Evolutionary conservation across 106 monocot genomes (phyloP).

Genomic region (Xerophyta viscosa): DNA sequence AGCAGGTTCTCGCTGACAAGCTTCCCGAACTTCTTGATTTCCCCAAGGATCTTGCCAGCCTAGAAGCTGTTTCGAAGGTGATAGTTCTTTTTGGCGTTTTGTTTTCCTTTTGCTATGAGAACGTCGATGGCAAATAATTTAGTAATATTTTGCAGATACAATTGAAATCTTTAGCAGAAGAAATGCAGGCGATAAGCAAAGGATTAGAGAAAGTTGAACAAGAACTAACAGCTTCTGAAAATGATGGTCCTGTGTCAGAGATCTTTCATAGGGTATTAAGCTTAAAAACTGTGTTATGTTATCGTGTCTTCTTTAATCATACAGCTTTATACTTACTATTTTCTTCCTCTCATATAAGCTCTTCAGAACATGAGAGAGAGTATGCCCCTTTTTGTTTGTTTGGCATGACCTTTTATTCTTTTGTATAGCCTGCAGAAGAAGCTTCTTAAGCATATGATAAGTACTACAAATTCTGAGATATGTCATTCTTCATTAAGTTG

Average conservation of each 20-base stretch:
- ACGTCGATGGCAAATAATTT: too few species aligned
- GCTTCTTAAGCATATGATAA: too few species aligned
- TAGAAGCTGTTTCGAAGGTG: constrained; percentile 85
- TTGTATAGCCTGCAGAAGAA: too few species aligned
- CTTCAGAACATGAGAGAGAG: too few species aligned
- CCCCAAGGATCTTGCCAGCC: constrained; percentile 54
- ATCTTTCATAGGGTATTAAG: constrained; percentile 49
- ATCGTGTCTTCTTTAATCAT: background rate
- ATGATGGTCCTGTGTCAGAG: constrained; percentile 63
- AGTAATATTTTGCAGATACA: constrained; percentile 45
- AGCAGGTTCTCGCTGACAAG: constrained; percentile 82
- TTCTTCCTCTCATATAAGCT: too few species aligned
- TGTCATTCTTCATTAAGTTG: too few species aligned
- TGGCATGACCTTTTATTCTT: too few species aligned
- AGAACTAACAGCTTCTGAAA: constrained; percentile 73
- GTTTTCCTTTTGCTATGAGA: too few species aligned
- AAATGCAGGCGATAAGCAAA: constrained; percentile 86
- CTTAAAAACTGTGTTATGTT: background rate
- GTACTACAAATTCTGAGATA: too few species aligned
- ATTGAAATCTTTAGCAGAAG: constrained; percentile 77
- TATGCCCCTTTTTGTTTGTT: too few species aligned
- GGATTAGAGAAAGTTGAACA: constrained; percentile 85
- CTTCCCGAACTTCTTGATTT: constrained; percentile 92
- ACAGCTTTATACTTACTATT: too few species aligned
- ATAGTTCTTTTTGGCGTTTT: background rate